Percentiles rank a stretch among this genome's conserved stretches.
These are phyloP conservation scores for Brassica hybrid DNA, from an alignment of 441 rosid species.

Conservation along the genomic window DNA sequence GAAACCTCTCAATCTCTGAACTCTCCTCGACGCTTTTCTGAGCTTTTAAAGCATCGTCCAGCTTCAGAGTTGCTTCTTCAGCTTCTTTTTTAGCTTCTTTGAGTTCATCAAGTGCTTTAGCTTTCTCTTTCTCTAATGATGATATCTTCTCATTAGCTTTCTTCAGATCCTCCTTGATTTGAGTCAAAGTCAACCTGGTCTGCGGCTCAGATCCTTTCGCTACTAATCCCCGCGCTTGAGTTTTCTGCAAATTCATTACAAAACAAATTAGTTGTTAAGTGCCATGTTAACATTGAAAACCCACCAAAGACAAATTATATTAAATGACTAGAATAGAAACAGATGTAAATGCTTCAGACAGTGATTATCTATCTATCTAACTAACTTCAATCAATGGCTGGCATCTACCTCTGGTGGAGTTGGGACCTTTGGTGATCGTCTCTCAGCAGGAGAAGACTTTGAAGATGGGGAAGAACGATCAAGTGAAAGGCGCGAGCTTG, in stretches of 20 bases:
- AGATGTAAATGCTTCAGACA: background rate
- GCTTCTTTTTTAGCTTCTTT: background rate
- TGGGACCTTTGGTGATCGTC: slow-evolving; percentile 5
- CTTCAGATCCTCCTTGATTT: slow-evolving; percentile 1
- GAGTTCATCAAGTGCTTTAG: background rate
- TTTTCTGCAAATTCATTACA: background rate
- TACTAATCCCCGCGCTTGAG: background rate
- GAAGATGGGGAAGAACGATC: slow-evolving; percentile 1
- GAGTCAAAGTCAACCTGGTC: background rate
- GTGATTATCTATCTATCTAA: background rate
- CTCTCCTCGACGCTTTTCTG: background rate
- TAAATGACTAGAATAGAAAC: background rate
- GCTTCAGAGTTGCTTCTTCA: slow-evolving; percentile 1
- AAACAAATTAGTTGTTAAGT: too few species aligned
- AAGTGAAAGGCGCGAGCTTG: background rate
- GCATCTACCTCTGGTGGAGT: slow-evolving; percentile 2
- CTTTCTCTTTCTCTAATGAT: background rate
- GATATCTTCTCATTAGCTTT: slow-evolving; percentile 6
- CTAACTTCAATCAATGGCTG: background rate
- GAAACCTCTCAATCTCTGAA: background rate
- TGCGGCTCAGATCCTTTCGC: background rate
- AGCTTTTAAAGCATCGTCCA: background rate
- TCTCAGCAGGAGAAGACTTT: background rate
- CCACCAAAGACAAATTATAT: background rate
- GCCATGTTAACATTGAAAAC: background rate